Evolutionary conservation across 768 basidiomycete species (phyloP), one percentile per base, ranked within the genome.

Genomic region (Dioszegia hungarica): DNA sequence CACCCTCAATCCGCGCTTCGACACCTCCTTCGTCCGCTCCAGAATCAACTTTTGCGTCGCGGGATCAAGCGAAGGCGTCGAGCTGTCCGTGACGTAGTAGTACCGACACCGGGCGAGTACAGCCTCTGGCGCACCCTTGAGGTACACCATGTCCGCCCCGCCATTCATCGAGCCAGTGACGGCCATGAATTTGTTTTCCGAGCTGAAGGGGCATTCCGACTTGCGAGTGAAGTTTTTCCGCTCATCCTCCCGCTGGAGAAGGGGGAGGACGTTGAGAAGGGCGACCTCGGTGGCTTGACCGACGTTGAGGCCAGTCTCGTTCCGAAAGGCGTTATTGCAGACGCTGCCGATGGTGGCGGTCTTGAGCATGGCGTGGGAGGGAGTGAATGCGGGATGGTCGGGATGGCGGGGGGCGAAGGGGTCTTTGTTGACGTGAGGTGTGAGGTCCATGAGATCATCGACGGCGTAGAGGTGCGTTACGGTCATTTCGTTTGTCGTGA

Each of bases 221-320:
- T 66, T 76, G 3, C 77, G 76, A 1, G 59, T 66, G 55, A 79
- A 78, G 40, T 66, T 66, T 71, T 78, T 76, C 49, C 93, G 82
- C 38, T 83, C 83, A 70, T 95, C 91, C 14, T 80, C 75, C 24
- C 88, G 67, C 0, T 81, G 83, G 58, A 91, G 87, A 0, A 82
- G 67, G 3, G 82, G 79, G 33, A 93, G 77, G 2, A 90, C 83
- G 64, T 93, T 90, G 37, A 95, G 78, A 40, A 97, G 74, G 2
- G 94, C 93, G 1, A 95, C 91, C 67, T 98, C 93, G 0, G 93
- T 97, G 6, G 89, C 85, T 73, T 94, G 93, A 1, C 93, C 93
- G 10, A 89, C 84, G 62, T 81, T 86, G 4, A 80, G 75, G 2
- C 89, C 88, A 28, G 86, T 83, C 55, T 87, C 86, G 60, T 86